Percentiles rank a stretch among this genome's conserved stretches.
Conservation (phyloP, 768 basidiomycete genomes). For the Rhizopogon salebrosus region DNA sequence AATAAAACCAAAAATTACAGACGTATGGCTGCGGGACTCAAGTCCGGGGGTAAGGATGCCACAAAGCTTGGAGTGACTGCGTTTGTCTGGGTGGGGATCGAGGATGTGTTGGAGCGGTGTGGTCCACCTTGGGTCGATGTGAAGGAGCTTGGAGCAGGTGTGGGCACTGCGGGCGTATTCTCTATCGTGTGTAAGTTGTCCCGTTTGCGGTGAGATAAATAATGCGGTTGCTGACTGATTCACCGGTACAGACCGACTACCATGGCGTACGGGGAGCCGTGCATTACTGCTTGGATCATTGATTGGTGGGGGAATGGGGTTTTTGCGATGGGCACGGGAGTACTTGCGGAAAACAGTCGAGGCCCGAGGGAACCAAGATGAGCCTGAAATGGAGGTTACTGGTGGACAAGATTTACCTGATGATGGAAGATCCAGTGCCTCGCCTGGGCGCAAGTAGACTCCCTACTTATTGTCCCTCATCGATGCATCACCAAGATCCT, state of each 20-base stretch:
- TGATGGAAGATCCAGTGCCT: background rate
- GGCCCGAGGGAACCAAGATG: conserved; percentile 5
- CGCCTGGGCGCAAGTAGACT: background rate
- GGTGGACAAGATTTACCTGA: background rate
- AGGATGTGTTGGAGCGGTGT: conserved; percentile 36
- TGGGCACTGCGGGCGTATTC: conserved; percentile 59
- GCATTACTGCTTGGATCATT: conserved; percentile 50
- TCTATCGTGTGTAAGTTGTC: conserved; percentile 45
- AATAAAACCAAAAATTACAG: conserved; percentile 94
- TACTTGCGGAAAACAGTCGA: conserved; percentile 21
- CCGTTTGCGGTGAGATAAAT: background rate
- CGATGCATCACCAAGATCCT: too few species aligned
- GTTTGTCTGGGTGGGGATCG: conserved; percentile 43
- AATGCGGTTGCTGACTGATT: background rate
- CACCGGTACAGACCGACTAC: conserved; percentile 47
- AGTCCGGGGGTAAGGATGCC: conserved; percentile 58
- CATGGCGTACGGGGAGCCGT: conserved; percentile 43
- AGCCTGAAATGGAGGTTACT: background rate
- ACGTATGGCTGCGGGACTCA: conserved; percentile 68
- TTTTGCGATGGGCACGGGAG: conserved; percentile 35
- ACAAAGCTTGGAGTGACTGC: conserved; percentile 43
- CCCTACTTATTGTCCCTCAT: background rate
- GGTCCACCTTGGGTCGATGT: conserved; percentile 33
- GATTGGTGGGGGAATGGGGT: conserved; percentile 50
- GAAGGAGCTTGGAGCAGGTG: conserved; percentile 57